phyloP scores from a whole-genome alignment of 148 eudicot genomes.

The Suaeda aralocaspica region DNA sequence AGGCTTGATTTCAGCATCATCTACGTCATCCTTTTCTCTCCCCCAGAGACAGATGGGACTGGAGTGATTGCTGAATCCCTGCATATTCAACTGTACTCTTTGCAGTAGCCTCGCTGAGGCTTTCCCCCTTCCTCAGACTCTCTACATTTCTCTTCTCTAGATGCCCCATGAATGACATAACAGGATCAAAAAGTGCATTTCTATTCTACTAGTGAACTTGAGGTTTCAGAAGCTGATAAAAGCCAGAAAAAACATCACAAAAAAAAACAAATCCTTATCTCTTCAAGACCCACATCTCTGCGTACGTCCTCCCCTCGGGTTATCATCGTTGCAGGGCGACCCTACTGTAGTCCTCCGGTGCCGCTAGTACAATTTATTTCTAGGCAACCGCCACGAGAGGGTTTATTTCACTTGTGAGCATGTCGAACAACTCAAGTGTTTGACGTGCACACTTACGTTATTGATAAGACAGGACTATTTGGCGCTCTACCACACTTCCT shows the following conservation, averaged over 20 bases:
- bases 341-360: too few species aligned
- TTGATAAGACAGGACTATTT: neutral
- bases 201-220: conserved; percentile 51
- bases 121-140: conserved; percentile 23
- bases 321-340: too few species aligned
- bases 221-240: conserved; percentile 50
- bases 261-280: neutral
- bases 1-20: conserved; percentile 28
- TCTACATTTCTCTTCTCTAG: conserved; percentile 36
- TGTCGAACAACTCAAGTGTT: neutral
- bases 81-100: conserved; percentile 26
- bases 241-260: conserved; percentile 11
- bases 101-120: conserved; percentile 11
- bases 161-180: conserved; percentile 68
- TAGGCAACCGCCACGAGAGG: neutral
- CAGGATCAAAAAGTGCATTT: conserved; percentile 58
- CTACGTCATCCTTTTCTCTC: conserved; percentile 29
- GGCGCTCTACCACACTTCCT: too few species aligned
- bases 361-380: too few species aligned
- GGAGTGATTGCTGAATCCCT: conserved; percentile 34
- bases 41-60: conserved; percentile 33
- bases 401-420: too few species aligned
- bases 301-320: too few species aligned
- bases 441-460: neutral
- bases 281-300: too few species aligned